Base-by-base conservation (phyloP, 768 basidiomycete genomes). In the Lactifluus hygrophoroides region DNA sequence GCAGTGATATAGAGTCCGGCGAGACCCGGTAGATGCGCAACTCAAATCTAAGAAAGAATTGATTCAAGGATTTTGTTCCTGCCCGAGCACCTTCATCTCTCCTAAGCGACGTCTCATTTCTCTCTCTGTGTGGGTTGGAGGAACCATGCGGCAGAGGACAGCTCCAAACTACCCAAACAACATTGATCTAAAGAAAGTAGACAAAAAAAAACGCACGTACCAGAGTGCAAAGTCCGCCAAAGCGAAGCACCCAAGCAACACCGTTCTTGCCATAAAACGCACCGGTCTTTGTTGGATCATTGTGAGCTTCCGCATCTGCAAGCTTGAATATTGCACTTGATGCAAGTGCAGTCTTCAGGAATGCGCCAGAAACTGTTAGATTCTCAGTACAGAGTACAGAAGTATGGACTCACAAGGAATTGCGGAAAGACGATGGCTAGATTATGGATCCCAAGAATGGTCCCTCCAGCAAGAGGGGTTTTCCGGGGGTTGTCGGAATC, bases 371-470 rank as follows among this genome's bases (percentile, higher is more conserved):
- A 35, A 27, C 17, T 17, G 10, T 19, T 10, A 28, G 23, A 25
- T 21, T 37, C 17, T 37, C 47, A 32, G 34, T 13, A 25, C 23
- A 17, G 21, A 16, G 30, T 17, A 1, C 30, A 23, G 13, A 8
- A 21, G 54, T 6, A 34, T 51, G 38, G 3, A 78, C 91, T 64
- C 68, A 94, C 94, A 53, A 94, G 78, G 68, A 97, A 89, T 65
- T 97, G 94, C 21, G 94, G 94, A 73, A 92, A 84, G 27, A 97
- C 94, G 59, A 97, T 93, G 5, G 94, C 90, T 17, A 97, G 76
- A 68, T 97, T 97, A 68, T 97, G 94, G 40, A 97, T 93, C 3
- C 94, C 94, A 42, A 96, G 79, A 38, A 95, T 84, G 1, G 94
- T 96, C 9, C 94, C 94, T 17, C 93, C 94, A 2, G 89, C 86